These are phyloP conservation scores for Saprolegnia diclina DNA, from an alignment of 352 stramenopile species.

Conservation along the genomic window DNA sequence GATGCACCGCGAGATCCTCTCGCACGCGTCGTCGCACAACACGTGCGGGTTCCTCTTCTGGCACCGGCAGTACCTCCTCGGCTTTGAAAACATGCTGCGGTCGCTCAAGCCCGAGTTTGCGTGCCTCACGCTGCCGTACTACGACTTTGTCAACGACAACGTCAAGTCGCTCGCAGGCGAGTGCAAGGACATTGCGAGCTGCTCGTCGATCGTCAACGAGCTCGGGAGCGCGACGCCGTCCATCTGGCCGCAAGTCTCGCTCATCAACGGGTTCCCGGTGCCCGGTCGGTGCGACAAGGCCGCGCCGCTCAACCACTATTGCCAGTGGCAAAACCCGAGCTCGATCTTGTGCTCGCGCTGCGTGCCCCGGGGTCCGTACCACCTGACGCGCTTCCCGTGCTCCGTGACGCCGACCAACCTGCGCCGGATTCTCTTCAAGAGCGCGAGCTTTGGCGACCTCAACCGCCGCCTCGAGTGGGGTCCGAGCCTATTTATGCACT, in stretches of 20 bases:
- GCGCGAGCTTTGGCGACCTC: background rate
- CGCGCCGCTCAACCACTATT: constrained; percentile 7
- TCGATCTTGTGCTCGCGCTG: constrained; percentile 6
- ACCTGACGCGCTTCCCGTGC: background rate
- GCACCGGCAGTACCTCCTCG: constrained; percentile 56
- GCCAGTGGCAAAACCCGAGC: background rate
- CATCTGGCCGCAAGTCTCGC: background rate
- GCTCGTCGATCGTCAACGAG: constrained; percentile 7
- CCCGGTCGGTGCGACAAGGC: constrained; percentile 7
- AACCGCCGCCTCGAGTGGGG: background rate
- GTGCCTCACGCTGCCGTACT: constrained; percentile 61
- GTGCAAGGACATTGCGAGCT: constrained; percentile 13
- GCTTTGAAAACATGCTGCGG: constrained; percentile 70
- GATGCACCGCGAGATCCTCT: constrained; percentile 44
- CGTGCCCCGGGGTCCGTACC: constrained; percentile 3
- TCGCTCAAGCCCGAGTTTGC: constrained; percentile 34
- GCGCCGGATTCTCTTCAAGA: background rate
- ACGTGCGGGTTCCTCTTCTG: constrained; percentile 69
- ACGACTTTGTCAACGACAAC: constrained; percentile 37
- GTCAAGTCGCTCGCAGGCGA: background rate
- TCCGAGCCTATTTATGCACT: constrained; percentile 11
- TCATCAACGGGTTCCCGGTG: background rate
- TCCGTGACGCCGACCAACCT: background rate
- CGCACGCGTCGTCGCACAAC: constrained; percentile 41
- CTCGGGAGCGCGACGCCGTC: background rate